These are phyloP conservation scores for Candida coquimbonensis DNA, from an alignment of 805 yeast species.

Conservation along the genomic window DNA sequence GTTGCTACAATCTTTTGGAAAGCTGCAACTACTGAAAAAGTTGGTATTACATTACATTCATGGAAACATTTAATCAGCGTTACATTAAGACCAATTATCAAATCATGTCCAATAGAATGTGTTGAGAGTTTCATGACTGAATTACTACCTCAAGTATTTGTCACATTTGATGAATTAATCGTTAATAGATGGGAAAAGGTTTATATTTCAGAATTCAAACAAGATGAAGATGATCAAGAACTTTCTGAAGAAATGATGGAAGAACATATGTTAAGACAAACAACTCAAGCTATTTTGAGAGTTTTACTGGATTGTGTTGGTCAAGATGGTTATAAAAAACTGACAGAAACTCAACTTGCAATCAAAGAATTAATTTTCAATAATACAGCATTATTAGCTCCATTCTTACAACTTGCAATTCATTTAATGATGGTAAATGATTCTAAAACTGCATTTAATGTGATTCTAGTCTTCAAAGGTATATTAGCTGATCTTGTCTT, in stretches of 20 bases:
- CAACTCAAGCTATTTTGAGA: constrained; percentile 87
- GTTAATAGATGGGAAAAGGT: constrained; percentile 71
- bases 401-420: constrained; percentile 66
- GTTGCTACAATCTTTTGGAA: constrained; percentile 73
- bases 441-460: constrained; percentile 87
- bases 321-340: constrained; percentile 46
- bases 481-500: constrained; percentile 62
- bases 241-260: constrained; percentile 98
- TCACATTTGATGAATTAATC: constrained; percentile 66
- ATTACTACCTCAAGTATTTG: constrained; percentile 70
- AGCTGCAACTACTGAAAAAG: constrained; percentile 64
- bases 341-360: constrained; percentile 54
- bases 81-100: constrained; percentile 77
- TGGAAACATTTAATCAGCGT: constrained; percentile 96
- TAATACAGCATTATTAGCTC: constrained; percentile 63
- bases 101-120: constrained; percentile 75
- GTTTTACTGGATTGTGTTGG: constrained; percentile 83
- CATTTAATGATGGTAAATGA: constrained; percentile 80
- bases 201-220: constrained; percentile 34
- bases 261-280: constrained; percentile 86
- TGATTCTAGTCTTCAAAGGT: constrained; percentile 72
- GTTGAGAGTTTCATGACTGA: constrained; percentile 66
- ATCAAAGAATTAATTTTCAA: constrained; percentile 61
- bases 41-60: constrained; percentile 89
- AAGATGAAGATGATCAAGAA: constrained; percentile 57